phyloP scores from a whole-genome alignment of 768 basidiomycete species.

The Postia placenta region DNA sequence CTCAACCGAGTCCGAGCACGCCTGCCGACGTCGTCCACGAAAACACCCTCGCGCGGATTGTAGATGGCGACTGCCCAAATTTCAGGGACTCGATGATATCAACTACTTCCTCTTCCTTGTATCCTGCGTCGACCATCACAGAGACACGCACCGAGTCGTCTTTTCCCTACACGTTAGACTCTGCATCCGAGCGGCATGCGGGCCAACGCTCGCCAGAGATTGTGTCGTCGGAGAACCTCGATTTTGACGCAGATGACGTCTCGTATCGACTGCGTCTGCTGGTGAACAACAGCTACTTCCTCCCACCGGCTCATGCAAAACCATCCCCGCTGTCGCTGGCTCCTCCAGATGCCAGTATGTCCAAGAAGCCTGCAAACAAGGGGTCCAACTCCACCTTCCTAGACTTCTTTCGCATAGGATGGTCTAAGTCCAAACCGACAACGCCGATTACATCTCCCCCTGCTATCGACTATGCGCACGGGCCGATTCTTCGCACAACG shows the following conservation, averaged over 20 bases:
- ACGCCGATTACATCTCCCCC: constrained; percentile 29
- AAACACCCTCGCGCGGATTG: constrained; percentile 8
- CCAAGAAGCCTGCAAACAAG: constrained; percentile 42
- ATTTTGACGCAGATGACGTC: constrained; percentile 64
- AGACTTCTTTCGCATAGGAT: constrained; percentile 66
- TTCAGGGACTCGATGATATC: constrained; percentile 49
- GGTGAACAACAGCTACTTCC: constrained; percentile 83
- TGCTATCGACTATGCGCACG: constrained; percentile 10
- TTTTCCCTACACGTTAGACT: constrained; percentile 51
- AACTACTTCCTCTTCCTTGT: constrained; percentile 67
- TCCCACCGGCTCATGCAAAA: constrained; percentile 83
- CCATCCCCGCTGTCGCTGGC: constrained; percentile 66
- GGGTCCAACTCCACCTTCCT: constrained; percentile 51
- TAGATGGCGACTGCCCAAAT: constrained; percentile 17
- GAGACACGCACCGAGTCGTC: constrained; percentile 59
- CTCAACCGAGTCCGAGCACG: constrained; percentile 21
- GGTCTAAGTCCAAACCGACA: constrained; percentile 57
- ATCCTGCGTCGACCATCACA: constrained; percentile 67
- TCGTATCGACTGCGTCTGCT: constrained; percentile 79
- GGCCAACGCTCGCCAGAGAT: constrained; percentile 23
- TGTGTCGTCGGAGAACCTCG: constrained; percentile 18
- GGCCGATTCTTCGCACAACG: constrained; percentile 46
- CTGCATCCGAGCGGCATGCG: constrained; percentile 28
- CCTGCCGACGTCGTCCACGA: constrained; percentile 13
- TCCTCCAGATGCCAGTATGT: constrained; percentile 21